Conservation (phyloP, 768 basidiomycete species). For the Kwoniella bestiolae region DNA sequence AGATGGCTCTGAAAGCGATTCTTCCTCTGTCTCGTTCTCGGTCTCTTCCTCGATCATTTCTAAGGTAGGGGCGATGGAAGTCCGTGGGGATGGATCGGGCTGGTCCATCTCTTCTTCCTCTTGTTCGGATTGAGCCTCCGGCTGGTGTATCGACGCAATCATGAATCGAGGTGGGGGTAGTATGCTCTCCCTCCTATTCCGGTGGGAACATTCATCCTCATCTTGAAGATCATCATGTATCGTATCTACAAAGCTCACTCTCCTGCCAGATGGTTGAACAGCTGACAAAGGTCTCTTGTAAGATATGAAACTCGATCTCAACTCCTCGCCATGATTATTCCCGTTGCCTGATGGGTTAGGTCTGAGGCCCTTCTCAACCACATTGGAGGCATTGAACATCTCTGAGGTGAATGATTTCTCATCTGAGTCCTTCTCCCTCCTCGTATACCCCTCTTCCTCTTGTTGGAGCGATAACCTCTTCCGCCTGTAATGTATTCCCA, state of each 20-base stretch:
- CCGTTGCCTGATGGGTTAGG: not conserved
- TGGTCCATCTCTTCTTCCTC: slow-evolving; percentile 10
- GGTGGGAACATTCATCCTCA: not conserved
- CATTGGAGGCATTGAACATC: slow-evolving; percentile 28
- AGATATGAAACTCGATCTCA: slow-evolving; percentile 11
- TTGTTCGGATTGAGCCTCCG: not conserved
- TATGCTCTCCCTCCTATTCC: slow-evolving; percentile 7
- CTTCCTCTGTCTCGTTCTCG: slow-evolving; percentile 11
- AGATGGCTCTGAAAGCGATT: not conserved
- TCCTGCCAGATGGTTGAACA: slow-evolving; percentile 2
- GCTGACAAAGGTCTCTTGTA: slow-evolving; percentile 11
- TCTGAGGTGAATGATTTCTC: slow-evolving; percentile 17
- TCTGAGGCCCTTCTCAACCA: slow-evolving; percentile 31
- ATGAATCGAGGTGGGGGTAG: slow-evolving; percentile 15
- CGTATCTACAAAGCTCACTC: slow-evolving; percentile 33
- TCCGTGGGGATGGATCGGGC: slow-evolving; percentile 11
- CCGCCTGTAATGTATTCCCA: slow-evolving; percentile 28
- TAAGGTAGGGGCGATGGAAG: slow-evolving; percentile 19
- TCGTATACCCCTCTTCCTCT: not conserved
- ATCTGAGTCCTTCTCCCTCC: slow-evolving; percentile 15
- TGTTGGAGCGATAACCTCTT: not conserved
- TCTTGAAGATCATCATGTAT: not conserved
- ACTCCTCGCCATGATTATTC: not conserved
- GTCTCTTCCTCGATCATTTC: slow-evolving; percentile 27
- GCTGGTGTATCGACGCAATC: slow-evolving; percentile 12